Evolutionary conservation across 345 rosid species (phyloP).

Genomic region (Gossypium bickii): DNA sequence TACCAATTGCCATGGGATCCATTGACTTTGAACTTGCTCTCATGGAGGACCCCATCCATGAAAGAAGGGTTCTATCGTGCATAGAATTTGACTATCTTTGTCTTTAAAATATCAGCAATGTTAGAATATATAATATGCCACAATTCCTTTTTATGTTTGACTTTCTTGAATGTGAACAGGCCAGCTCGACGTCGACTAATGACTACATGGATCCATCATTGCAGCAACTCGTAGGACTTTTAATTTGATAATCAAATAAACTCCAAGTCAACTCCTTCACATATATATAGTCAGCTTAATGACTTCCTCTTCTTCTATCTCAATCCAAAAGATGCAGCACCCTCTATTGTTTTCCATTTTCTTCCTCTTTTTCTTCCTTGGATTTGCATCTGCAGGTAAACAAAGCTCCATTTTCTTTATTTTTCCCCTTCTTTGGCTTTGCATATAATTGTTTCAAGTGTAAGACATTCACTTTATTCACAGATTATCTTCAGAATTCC

Average conservation of each 20-base stretch:
- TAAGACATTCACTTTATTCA: conserved; percentile 6
- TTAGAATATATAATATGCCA: not conserved
- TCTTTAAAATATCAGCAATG: not conserved
- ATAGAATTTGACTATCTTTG: too few species aligned
- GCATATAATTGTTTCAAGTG: not conserved
- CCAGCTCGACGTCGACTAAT: not conserved
- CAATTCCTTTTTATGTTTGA: not conserved
- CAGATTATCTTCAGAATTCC: conserved; percentile 48
- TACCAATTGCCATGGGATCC: too few species aligned
- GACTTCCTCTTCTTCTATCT: conserved; percentile 1
- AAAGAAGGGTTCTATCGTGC: too few species aligned
- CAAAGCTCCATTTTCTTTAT: not conserved
- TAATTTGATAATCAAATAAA: not conserved
- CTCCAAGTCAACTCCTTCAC: conserved; percentile 7
- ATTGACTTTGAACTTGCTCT: too few species aligned
- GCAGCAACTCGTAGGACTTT: not conserved
- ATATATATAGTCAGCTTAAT: not conserved
- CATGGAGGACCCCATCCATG: too few species aligned
- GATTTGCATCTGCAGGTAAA: conserved; percentile 41
- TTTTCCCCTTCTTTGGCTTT: not conserved
- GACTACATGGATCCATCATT: not conserved
- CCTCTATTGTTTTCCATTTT: conserved; percentile 5
- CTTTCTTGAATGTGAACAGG: not conserved
- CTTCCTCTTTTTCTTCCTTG: conserved; percentile 19
- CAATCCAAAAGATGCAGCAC: conserved; percentile 28